Conservation (phyloP, 257 asterid species). For the Salvia miltiorrhiza region DNA sequence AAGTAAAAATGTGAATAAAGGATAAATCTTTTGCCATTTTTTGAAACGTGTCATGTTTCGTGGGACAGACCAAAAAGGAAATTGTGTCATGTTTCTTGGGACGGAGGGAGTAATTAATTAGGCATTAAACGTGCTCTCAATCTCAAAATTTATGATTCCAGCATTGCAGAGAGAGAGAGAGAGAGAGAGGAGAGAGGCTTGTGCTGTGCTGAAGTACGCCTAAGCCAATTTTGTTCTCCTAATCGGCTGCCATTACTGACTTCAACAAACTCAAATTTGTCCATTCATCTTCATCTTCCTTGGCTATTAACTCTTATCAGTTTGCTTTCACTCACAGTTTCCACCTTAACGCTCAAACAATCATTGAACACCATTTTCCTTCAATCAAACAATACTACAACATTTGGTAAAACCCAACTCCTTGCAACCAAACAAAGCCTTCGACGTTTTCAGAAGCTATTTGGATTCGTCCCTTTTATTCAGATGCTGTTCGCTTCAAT, state of each 20-base stretch:
- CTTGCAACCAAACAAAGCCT: conserved; percentile 16
- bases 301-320: neutral
- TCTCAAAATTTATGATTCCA: neutral
- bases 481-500: conserved; percentile 31
- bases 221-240: neutral
- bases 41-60: too few species aligned
- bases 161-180: neutral
- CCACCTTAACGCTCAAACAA: conserved; percentile 13
- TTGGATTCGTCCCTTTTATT: neutral
- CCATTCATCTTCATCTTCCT: neutral
- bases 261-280: neutral
- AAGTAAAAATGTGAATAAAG: too few species aligned
- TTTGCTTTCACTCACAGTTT: conserved; percentile 19
- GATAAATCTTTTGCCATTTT: too few species aligned
- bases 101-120: too few species aligned
- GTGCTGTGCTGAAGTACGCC: neutral
- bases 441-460: neutral
- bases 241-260: conserved; percentile 19
- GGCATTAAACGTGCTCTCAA: neutral
- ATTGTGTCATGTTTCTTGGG: too few species aligned
- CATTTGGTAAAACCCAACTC: neutral
- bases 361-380: neutral
- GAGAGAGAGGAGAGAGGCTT: neutral
- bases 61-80: too few species aligned
- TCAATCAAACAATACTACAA: conserved; percentile 6